Conservation (phyloP, 768 basidiomycete genomes). For the Phanerochaete sordida region DNA sequence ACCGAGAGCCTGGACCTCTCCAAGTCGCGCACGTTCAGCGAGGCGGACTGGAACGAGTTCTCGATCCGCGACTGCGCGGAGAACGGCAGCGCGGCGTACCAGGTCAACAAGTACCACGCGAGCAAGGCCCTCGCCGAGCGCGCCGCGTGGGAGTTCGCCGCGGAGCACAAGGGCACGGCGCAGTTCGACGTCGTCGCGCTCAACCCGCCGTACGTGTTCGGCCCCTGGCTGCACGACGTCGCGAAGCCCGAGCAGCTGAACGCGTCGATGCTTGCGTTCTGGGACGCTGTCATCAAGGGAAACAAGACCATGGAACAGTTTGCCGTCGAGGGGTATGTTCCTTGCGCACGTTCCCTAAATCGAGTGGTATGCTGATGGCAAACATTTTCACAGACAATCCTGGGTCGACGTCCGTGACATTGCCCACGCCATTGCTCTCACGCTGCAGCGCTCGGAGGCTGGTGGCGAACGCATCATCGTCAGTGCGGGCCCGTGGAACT, state of each 20-base stretch:
- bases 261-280: slow-evolving; percentile 33
- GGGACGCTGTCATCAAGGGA: slow-evolving; percentile 27
- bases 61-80: slow-evolving; percentile 27
- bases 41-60: slow-evolving; percentile 43
- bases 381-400: not conserved
- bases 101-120: slow-evolving; percentile 46
- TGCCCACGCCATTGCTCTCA: slow-evolving; percentile 6
- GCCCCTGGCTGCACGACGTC: slow-evolving; percentile 13
- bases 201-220: slow-evolving; percentile 33
- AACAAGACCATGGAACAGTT: not conserved
- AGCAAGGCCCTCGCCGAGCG: slow-evolving; percentile 66
- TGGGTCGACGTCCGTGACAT: slow-evolving; percentile 22
- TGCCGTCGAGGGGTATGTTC: not conserved
- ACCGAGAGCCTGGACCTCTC: slow-evolving; percentile 3
- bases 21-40: slow-evolving; percentile 32
- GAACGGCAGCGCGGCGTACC: slow-evolving; percentile 17
- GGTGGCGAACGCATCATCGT: slow-evolving; percentile 36
- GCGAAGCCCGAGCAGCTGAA: slow-evolving; percentile 32
- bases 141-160: slow-evolving; percentile 15
- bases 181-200: slow-evolving; percentile 33
- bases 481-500: slow-evolving; percentile 11
- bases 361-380: not conserved
- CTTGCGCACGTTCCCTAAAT: not conserved
- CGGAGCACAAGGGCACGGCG: slow-evolving; percentile 21
- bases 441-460: slow-evolving; percentile 24